A percentile compares a stretch with the other conserved stretches of the same genome.
Evolutionary conservation across 176 grass and related monocot species (phyloP).

Genomic region (Pontederia crassipes): DNA sequence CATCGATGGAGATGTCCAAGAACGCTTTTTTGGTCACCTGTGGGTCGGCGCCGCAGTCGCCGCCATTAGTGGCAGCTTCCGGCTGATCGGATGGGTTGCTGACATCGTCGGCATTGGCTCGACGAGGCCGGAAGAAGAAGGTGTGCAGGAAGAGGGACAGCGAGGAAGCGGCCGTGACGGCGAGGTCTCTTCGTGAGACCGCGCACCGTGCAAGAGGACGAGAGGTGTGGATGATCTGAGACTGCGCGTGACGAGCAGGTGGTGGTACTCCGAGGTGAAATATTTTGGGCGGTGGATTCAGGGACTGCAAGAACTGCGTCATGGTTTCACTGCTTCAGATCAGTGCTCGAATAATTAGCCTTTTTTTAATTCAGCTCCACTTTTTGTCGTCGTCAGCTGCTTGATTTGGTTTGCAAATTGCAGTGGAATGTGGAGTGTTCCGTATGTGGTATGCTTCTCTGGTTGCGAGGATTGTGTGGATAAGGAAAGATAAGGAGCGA

Average conservation of each 20-base stretch:
- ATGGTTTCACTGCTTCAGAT: background rate
- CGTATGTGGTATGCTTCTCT: background rate
- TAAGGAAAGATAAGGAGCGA: background rate
- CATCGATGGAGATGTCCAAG: constrained; percentile 76
- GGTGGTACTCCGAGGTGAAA: background rate
- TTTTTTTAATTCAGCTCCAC: background rate
- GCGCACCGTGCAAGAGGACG: background rate
- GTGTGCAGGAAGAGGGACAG: constrained; percentile 17
- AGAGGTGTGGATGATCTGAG: constrained; percentile 9
- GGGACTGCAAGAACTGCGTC: constrained; percentile 15
- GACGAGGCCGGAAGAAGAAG: constrained; percentile 1
- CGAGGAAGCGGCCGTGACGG: constrained; percentile 18
- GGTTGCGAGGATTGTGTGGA: background rate
- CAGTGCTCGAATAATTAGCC: background rate
- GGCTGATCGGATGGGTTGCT: background rate
- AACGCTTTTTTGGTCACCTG: constrained; percentile 38
- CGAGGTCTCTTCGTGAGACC: constrained; percentile 52
- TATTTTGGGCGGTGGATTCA: constrained; percentile 7
- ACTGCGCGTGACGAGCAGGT: constrained; percentile 9
- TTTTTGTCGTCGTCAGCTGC: background rate
- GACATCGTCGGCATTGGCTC: constrained; percentile 12
- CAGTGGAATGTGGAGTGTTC: background rate
- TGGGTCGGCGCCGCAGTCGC: constrained; percentile 13
- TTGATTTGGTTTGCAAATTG: too few species aligned
- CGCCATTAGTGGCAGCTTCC: constrained; percentile 5